Conservation (phyloP, 2,329 filamentous ascomycete genomes). For the Aureobasidium sp. region DNA sequence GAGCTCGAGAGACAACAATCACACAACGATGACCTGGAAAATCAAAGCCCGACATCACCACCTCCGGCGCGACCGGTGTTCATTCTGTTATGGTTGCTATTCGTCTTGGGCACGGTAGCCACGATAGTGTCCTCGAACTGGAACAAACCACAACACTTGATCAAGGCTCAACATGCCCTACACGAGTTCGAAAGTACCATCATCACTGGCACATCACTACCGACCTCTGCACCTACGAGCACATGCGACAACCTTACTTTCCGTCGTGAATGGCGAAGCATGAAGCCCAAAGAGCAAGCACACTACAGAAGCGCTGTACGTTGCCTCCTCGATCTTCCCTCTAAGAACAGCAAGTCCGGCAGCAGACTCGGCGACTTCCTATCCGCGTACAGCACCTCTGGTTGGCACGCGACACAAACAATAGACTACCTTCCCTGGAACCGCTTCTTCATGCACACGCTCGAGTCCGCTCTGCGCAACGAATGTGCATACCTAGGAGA, state of each 20-base stretch:
- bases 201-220: background rate
- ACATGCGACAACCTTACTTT: conserved; percentile 10
- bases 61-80: conserved; percentile 15
- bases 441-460: conserved; percentile 30
- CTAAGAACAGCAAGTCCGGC: conserved; percentile 23
- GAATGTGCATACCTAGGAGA: conserved; percentile 29
- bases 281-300: conserved; percentile 26
- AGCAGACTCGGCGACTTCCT: conserved; percentile 32
- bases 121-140: conserved; percentile 17
- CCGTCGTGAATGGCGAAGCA: conserved; percentile 29
- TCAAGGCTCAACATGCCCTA: background rate
- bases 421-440: conserved; percentile 33
- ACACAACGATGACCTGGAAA: conserved; percentile 6
- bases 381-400: conserved; percentile 27
- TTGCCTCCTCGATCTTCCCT: conserved; percentile 28
- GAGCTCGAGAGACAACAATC: background rate
- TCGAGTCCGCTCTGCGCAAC: conserved; percentile 28
- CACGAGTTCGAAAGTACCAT: background rate
- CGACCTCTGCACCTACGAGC: conserved; percentile 20
- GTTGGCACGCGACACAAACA: conserved; percentile 28
- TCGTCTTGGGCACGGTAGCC: conserved; percentile 16
- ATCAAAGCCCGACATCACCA: background rate
- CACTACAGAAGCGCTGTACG: conserved; percentile 30
- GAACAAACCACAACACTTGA: background rate
- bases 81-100: conserved; percentile 9